Conservation (phyloP, 306 rosid species). For the Dalbergia oliveri region DNA sequence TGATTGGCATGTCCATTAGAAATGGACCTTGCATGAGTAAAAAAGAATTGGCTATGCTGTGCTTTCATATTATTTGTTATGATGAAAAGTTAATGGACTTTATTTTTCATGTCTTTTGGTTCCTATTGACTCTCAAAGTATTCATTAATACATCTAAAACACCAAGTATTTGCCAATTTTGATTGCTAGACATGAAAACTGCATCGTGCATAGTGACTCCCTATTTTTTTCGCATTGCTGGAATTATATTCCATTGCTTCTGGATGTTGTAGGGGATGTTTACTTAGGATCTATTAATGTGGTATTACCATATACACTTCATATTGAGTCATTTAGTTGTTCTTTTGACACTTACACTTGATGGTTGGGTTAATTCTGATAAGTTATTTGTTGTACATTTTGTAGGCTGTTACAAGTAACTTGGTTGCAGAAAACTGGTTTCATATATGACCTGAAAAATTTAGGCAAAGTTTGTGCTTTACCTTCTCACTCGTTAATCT, state of each 20-base stretch:
- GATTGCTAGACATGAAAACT: slow-evolving; percentile 14
- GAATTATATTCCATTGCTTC: slow-evolving; percentile 28
- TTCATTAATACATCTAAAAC: not conserved
- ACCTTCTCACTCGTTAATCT: slow-evolving; percentile 50
- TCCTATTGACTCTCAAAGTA: slow-evolving; percentile 26
- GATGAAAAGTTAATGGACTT: not conserved
- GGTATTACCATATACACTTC: slow-evolving; percentile 8
- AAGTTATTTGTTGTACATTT: slow-evolving; percentile 40
- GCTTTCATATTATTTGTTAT: slow-evolving; percentile 15
- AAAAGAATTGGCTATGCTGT: not conserved
- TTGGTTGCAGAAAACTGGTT: slow-evolving; percentile 81
- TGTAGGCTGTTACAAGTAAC: slow-evolving; percentile 91
- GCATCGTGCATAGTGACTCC: not conserved
- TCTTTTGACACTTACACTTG: slow-evolving; percentile 20
- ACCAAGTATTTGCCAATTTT: slow-evolving; percentile 1
- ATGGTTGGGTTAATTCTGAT: slow-evolving; percentile 36
- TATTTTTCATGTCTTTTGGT: slow-evolving; percentile 4
- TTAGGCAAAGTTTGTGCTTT: slow-evolving; percentile 79
- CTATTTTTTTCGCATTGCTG: not conserved
- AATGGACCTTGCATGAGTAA: slow-evolving; percentile 10
- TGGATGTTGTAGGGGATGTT: slow-evolving; percentile 21
- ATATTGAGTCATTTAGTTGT: slow-evolving; percentile 1
- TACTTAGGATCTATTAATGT: slow-evolving; percentile 17
- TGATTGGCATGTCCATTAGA: slow-evolving; percentile 27
- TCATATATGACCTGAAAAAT: slow-evolving; percentile 73